phyloP scores from a whole-genome alignment of 179 eudicot genomes.

The Gypsophila paniculata region DNA sequence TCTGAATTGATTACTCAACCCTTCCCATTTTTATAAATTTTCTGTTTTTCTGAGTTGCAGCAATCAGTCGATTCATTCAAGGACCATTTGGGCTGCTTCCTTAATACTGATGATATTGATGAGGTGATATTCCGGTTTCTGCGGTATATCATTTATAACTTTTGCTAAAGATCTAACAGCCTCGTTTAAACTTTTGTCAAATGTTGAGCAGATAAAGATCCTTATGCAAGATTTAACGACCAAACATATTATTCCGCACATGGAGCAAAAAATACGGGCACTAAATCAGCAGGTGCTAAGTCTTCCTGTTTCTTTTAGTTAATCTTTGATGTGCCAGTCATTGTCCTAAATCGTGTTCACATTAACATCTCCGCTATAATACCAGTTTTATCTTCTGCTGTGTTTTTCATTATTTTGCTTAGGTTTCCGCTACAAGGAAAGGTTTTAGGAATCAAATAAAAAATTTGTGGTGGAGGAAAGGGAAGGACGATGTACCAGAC shows the following conservation, averaged over 20 bases:
- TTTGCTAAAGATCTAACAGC: not conserved
- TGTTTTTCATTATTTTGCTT: conserved; percentile 26
- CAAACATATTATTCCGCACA: conserved; percentile 79
- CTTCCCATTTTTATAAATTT: no score
- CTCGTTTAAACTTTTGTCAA: conserved; percentile 6
- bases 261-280: conserved; percentile 83
- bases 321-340: not conserved
- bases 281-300: conserved; percentile 89
- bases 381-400: not conserved
- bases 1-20: no score
- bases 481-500: conserved; percentile 82
- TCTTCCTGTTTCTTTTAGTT: not conserved
- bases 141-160: not conserved
- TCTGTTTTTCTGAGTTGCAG: conserved; percentile 35
- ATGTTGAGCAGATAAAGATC: conserved; percentile 52
- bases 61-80: conserved; percentile 35
- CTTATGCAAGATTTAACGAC: conserved; percentile 78
- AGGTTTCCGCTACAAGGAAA: conserved; percentile 96
- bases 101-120: conserved; percentile 56
- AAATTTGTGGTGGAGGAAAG: conserved; percentile 99
- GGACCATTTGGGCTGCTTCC: conserved; percentile 54
- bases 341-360: not conserved
- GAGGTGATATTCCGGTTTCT: conserved; percentile 49
- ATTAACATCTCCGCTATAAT: not conserved
- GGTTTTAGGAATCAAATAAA: conserved; percentile 98